phyloP scores from a whole-genome alignment of 1,139 yeast species.

The Yamadazyma dushanensis region DNA sequence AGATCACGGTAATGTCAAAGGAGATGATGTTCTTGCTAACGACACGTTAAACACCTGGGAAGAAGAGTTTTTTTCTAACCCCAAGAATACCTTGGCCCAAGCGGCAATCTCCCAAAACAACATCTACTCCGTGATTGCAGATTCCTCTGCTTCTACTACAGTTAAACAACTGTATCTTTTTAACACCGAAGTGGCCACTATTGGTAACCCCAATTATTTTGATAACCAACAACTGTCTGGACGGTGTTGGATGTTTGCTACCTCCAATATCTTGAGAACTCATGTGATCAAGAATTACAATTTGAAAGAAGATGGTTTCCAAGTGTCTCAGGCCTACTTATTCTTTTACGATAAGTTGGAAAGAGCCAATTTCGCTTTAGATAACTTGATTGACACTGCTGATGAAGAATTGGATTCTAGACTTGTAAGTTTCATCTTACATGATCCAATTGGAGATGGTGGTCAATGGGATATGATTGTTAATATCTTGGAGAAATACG shows the following conservation, averaged over 20 bases:
- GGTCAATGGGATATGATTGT: conserved; percentile 87
- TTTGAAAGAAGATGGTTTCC: conserved; percentile 59
- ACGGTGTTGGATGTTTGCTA: conserved; percentile 87
- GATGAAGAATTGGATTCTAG: conserved; percentile 67
- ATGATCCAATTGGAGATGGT: conserved; percentile 73
- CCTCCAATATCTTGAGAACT: conserved; percentile 69
- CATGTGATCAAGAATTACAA: conserved; percentile 62
- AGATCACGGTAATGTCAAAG: conserved; percentile 5
- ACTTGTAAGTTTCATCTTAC: conserved; percentile 59
- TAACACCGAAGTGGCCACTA: conserved; percentile 58
- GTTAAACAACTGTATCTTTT: conserved; percentile 51
- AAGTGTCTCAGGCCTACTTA: conserved; percentile 59
- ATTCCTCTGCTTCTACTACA: conserved; percentile 20
- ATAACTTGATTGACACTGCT: conserved; percentile 68
- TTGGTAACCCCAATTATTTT: conserved; percentile 60
- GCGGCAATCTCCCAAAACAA: conserved; percentile 56
- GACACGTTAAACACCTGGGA: conserved; percentile 48
- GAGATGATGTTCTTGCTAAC: conserved; percentile 12
- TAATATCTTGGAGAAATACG: conserved; percentile 73
- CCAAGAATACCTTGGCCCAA: conserved; percentile 60
- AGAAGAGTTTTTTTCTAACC: conserved; percentile 44
- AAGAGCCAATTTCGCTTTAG: conserved; percentile 68
- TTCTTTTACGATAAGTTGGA: conserved; percentile 38
- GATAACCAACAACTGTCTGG: conserved; percentile 77
- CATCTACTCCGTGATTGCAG: conserved; percentile 45